Evolutionary conservation across 192 early-diverging fungal species (phyloP), one percentile per base, ranked within the genome.

Genomic region (Oehlia diaphana): DNA sequence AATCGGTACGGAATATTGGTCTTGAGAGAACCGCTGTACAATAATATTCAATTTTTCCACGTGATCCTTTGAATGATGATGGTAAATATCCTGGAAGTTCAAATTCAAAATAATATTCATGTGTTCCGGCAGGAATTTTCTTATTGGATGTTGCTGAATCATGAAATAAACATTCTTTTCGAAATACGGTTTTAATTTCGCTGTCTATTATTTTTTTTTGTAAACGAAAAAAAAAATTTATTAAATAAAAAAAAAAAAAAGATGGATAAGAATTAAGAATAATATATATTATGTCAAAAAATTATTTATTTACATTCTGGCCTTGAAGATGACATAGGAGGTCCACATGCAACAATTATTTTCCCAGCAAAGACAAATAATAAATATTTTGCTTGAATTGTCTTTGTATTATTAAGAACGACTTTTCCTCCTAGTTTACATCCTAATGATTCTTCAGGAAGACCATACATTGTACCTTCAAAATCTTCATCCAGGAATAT

Each of bases 41-140:
- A 39, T 61, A 77, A 47, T 85, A 85, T 28, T 77, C 69, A 28
- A 85, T 79, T 37, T 83, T 81, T 19, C 84, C 84, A 63, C 74
- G 80, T 71, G 81, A 79, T 1, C 82, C 80, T 23, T 75, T 58
- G 63, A 81, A 85, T 9, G 80, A 79, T n/a, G 82, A 73, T n/a
- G 84, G 84, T 42, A 85, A 50, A 23, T 71, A 0, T 21, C 72
- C 72, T 9, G 72, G 72, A 53, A 73, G 26, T 28, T 73, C 47
- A 21, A 73, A 73, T 28, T 73, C 72, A 50, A 73, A 73, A 31
- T 53, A 21, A 35, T 53, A 73, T 73, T 73, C 72, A 53, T 73
- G 47, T 50, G 47, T 73, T 28, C 72, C 72, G 3, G 72, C 21
- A 14, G 72, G 47, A 58, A 73, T 73, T 61, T 31, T 49, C 16